Evolutionary conservation across 495 filamentous ascomycete genomes (phyloP), one percentile per base, ranked within the genome.

Genomic region (Copromyces sp.): DNA sequence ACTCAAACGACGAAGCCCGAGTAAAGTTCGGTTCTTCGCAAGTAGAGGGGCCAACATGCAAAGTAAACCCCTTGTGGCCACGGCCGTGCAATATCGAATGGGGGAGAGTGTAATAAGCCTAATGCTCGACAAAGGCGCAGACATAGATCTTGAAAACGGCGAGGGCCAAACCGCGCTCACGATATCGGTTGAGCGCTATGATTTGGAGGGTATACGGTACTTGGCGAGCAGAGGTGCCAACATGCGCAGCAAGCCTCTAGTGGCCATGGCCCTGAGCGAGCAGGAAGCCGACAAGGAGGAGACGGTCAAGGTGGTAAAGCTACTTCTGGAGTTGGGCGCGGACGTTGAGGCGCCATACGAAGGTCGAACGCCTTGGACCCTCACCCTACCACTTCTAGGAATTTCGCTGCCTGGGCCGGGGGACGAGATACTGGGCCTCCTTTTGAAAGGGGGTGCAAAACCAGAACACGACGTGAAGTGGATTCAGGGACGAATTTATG

Each of bases 241-340:
- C 41, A 44, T 44, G 42, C 17, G 42, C 42, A n/a, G 42, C n/a
- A n/a, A 7, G 17, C 16, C 42, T n/a, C 14, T 44, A n/a, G 7
- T 44, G 4, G 16, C 5, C 17, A 44, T 44, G 14, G 17, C 42
- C 2, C 39, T 41, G 3, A 41, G 3, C 0, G 0, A 41, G 0
- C 2, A 16, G 4, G 0, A 16, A 1, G 3, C 39, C 11, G 0
- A 41, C 0, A 1, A 9, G 39, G 12, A 1, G 12, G 0, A 0
- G 12, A 41, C 4, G 39, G 4, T 16, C 39, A 11, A 41, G 4
- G n/a, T 44, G 3, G 1, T 8, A 2, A n/a, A 44, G 42, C 42
- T 44, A 8, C 42, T 44, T n/a, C 0, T 44, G 17, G 42, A 44
- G 42, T 44, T 44, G 42, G 42, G 42, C 7, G 42, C 42, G 42